Evolutionary conservation across 345 rosid genomes (phyloP).

Genomic region (Eucalyptus dawsonii): DNA sequence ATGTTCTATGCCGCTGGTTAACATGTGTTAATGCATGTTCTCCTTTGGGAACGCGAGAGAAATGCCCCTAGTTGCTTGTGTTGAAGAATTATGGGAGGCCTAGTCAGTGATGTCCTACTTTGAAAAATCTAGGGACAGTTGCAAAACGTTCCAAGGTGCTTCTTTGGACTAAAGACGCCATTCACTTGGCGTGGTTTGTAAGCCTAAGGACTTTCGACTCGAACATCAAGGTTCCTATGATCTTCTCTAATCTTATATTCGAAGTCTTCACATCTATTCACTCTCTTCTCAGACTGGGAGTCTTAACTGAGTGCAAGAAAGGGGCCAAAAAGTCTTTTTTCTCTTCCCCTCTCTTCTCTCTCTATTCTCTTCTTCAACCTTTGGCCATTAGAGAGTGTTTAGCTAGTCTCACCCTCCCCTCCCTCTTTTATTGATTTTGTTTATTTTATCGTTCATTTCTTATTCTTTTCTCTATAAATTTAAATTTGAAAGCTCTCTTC

Average conservation of each 20-base stretch:
- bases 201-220: background rate
- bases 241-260: background rate
- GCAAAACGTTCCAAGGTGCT: background rate
- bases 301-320: background rate
- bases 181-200: background rate
- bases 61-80: background rate
- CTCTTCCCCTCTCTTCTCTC: background rate
- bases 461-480: too few relatives aligned
- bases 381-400: background rate
- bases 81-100: background rate
- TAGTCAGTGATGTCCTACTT: background rate
- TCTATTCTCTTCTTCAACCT: background rate
- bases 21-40: background rate
- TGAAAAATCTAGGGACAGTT: background rate
- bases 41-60: background rate
- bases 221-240: background rate
- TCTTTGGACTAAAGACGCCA: background rate
- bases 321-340: background rate
- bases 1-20: too few relatives aligned
- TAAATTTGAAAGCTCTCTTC: too few relatives aligned
- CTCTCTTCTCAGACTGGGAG: background rate
- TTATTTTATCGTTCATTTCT: too few relatives aligned
- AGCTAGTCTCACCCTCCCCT: background rate
- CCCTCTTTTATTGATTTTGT: background rate
- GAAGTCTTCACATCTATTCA: background rate